Base-by-base conservation (phyloP, 129 eudicot species). In the Helichrysum umbraculigerum region DNA sequence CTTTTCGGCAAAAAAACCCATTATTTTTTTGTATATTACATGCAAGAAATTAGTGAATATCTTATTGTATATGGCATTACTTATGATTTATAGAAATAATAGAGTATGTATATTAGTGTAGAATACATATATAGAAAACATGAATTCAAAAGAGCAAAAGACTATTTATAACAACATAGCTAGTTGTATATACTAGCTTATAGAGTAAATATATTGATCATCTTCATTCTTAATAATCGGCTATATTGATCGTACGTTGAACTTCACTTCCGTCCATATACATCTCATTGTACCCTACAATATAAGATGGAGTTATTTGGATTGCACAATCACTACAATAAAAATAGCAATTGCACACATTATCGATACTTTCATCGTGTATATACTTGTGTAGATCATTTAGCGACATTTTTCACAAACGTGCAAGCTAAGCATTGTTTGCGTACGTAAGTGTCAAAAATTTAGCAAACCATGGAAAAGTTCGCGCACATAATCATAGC, bases 261-360 rank as follows among this genome's bases (percentile, higher is more conserved):
- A 51, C 57, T 14, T 58, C 25, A 37, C 77, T 73, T 72, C n/a
- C 25, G 3, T 25, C 62, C 25, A 73, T 42, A 60, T 73, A 15
- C 69, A 21, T 22, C 56, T 73, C 68, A 73, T 39, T 60, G 69
- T 60, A 73, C 69, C 52, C 70, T 73, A 68, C 58, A 73, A 59
- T n/a, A 42, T n/a, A 28, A 73, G 73, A 21, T 41, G 56, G 60
- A 73, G 9, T 14, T 44, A 5, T 11, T 9, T 68, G 5, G 54
- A 47, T 47, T 1, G n/a, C 12, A 47, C 50, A 35, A 35, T 35
- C 41, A 42, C 54, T 12, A 47, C n/a, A 14, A 14, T 17, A 44
- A 3, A 44, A 0, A 15, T n/a, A 7, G 30, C 19, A 17, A 30
- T 7, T 6, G 1, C 14, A 30, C 16, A 61, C 19, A 9, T 41